Evolutionary conservation across 1,139 yeast species (phyloP).

Genomic region (Spathaspora jeffriesii): DNA sequence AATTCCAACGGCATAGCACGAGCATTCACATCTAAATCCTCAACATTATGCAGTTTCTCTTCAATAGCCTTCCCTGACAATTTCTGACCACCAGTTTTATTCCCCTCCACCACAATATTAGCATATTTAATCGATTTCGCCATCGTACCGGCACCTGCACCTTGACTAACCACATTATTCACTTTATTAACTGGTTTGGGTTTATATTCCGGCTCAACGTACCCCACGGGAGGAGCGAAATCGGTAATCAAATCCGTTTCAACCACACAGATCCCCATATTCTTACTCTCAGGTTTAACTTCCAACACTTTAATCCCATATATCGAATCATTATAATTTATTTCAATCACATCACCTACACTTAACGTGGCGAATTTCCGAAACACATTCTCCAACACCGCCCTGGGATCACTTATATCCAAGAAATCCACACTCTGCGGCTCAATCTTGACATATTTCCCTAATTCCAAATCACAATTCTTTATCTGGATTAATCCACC

Average conservation of each 20-base stretch:
- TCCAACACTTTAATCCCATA: conserved; percentile 86
- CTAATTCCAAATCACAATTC: conserved; percentile 80
- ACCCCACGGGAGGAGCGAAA: conserved; percentile 99
- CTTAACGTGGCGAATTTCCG: conserved; percentile 89
- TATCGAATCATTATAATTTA: conserved; percentile 77
- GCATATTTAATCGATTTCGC: conserved; percentile 75
- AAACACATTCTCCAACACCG: conserved; percentile 90
- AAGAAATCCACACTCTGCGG: conserved; percentile 94
- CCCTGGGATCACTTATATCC: conserved; percentile 94
- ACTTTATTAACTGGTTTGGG: conserved; percentile 42
- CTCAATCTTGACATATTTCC: conserved; percentile 87
- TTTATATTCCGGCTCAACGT: conserved; percentile 81
- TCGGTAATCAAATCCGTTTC: conserved; percentile 98
- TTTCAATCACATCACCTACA: conserved; percentile 81
- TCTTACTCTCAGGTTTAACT: conserved; percentile 73
- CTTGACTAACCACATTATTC: conserved; percentile 26
- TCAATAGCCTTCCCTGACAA: conserved; percentile 62
- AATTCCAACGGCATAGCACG: conserved; percentile 72
- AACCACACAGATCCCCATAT: conserved; percentile 83
- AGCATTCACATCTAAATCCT: conserved; percentile 50
- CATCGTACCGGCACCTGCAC: conserved; percentile 73
- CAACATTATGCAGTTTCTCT: conserved; percentile 22
- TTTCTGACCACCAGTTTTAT: conserved; percentile 54
- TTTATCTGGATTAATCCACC: conserved; percentile 79
- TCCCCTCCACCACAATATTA: conserved; percentile 47